These are phyloP conservation scores for Aspergillus glaucus DNA, from an alignment of 2,329 filamentous ascomycete genomes.

Conservation along the genomic window DNA sequence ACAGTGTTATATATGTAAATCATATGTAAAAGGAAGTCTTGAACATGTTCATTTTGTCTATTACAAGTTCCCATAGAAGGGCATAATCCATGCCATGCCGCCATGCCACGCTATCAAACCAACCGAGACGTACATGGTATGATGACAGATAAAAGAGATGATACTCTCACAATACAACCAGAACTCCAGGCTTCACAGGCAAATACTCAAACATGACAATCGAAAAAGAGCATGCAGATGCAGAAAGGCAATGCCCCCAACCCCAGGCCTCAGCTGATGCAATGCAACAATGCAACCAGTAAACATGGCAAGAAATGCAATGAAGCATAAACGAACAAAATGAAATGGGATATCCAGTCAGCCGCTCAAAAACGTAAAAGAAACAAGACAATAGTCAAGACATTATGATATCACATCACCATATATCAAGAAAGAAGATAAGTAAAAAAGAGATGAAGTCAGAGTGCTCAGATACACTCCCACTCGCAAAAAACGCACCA, in stretches of 20 bases:
- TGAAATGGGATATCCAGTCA: background rate
- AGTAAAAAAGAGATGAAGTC: constrained; percentile 2
- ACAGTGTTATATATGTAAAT: background rate
- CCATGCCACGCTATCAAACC: too few relatives aligned
- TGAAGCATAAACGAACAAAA: background rate
- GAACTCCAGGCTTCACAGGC: too few relatives aligned
- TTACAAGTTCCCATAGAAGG: too few relatives aligned
- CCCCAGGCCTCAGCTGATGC: background rate
- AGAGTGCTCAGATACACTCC: constrained; percentile 43
- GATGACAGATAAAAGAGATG: too few relatives aligned
- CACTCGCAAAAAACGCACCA: constrained; percentile 67
- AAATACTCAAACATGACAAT: background rate
- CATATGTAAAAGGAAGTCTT: too few relatives aligned
- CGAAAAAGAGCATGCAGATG: background rate
- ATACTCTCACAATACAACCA: too few relatives aligned
- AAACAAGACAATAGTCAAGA: background rate
- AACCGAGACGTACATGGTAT: too few relatives aligned
- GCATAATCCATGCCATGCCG: too few relatives aligned
- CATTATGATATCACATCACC: background rate
- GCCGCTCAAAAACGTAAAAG: background rate
- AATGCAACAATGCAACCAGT: background rate
- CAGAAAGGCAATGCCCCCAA: background rate
- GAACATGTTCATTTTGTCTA: too few relatives aligned
- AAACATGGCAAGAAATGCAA: background rate
- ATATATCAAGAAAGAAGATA: background rate